These are phyloP conservation scores for Yamagishiella unicocca DNA, from an alignment of 139 green algal species.

Conservation along the genomic window DNA sequence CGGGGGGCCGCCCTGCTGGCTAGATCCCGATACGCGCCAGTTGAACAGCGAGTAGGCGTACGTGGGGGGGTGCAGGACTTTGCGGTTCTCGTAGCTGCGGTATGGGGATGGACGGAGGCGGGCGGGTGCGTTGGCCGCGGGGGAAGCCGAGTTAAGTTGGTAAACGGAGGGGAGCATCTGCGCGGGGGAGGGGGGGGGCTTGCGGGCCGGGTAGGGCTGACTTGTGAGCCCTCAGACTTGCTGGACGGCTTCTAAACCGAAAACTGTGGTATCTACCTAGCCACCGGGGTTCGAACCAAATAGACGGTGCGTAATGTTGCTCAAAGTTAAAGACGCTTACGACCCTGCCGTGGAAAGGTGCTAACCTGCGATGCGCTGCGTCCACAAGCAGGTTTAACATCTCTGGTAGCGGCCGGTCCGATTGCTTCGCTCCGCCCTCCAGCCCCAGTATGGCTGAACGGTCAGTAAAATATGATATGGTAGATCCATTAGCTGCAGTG, in stretches of 20 bases:
- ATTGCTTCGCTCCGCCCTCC: neutral
- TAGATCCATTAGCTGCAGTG: neutral
- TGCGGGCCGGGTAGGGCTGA: too few relatives aligned
- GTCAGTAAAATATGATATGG: neutral
- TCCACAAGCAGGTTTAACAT: neutral
- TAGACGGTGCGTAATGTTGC: neutral
- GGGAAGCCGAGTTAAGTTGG: neutral
- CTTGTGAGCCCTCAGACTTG: too few relatives aligned
- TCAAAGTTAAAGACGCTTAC: neutral
- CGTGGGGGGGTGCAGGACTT: neutral
- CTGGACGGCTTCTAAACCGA: too few relatives aligned
- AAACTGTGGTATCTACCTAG: too few relatives aligned
- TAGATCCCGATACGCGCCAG: neutral
- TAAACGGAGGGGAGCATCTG: neutral
- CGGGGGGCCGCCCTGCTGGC: too few relatives aligned
- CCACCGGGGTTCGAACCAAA: too few relatives aligned
- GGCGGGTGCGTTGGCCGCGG: too few relatives aligned
- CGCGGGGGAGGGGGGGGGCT: neutral
- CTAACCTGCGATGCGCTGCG: constrained; percentile 14
- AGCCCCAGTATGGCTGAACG: neutral
- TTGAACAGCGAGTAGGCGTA: constrained; percentile 23
- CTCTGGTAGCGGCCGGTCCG: neutral
- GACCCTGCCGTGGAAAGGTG: neutral
- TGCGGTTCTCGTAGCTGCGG: neutral
- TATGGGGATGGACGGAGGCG: neutral